Percentiles rank a stretch among this genome's conserved stretches.
phyloP scores from a whole-genome alignment of 1,284 basidiomycete species.

The Tilletia horrida region DNA sequence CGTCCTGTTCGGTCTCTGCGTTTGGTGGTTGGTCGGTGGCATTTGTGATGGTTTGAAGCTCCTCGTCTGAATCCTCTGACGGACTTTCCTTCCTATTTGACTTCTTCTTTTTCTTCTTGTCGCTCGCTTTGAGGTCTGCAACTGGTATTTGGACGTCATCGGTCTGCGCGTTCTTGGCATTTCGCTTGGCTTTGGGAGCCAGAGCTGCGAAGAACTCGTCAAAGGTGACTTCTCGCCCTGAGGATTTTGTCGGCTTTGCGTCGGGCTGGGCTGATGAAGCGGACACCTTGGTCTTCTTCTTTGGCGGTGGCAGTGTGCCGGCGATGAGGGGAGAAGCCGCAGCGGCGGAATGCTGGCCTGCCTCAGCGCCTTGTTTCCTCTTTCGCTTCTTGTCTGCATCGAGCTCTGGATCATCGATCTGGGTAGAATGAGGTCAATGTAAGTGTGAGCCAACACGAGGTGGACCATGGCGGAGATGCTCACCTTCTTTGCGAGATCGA shows the following conservation, averaged over 20 bases:
- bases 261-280: not conserved
- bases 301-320: not conserved
- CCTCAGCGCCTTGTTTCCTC: conserved; percentile 3
- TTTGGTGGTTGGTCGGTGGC: conserved; percentile 20
- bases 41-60: conserved; percentile 5
- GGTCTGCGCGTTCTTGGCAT: conserved; percentile 22
- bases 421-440: not conserved
- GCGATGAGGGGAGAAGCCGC: not conserved
- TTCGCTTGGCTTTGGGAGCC: conserved; percentile 47
- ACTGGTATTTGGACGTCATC: not conserved
- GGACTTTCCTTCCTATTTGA: not conserved
- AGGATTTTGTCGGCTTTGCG: conserved; percentile 21
- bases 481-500: conserved; percentile 67
- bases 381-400: conserved; percentile 26
- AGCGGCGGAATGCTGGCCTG: not conserved
- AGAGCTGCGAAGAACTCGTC: conserved; percentile 53
- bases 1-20: conserved; percentile 14
- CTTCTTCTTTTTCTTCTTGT: conserved; percentile 20
- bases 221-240: conserved; percentile 40
- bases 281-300: conserved; percentile 16
- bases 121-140: conserved; percentile 30
- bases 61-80: too few species aligned
- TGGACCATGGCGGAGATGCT: not conserved
- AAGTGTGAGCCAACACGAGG: not conserved
- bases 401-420: conserved; percentile 16